Evolutionary conservation across 148 eudicot species (phyloP).

Genomic region (Camellia lanceoleosa): DNA sequence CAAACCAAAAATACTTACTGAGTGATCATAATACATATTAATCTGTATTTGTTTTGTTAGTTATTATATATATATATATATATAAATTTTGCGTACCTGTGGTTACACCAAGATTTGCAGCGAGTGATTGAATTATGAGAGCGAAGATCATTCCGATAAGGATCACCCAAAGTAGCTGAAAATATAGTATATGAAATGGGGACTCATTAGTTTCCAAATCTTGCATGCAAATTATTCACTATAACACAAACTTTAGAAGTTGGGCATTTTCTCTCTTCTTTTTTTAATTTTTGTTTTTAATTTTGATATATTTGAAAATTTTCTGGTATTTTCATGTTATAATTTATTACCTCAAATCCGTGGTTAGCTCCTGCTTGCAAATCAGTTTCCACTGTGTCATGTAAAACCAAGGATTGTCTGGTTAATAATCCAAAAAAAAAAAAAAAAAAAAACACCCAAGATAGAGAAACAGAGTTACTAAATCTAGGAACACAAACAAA

Average conservation of each 20-base stretch:
- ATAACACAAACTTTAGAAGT: neutral
- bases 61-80: neutral
- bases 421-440: neutral
- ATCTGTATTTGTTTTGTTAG: neutral
- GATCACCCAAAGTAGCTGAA: conserved; percentile 69
- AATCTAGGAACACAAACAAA: neutral
- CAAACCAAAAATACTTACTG: neutral
- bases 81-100: conserved; percentile 35
- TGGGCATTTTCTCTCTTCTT: neutral
- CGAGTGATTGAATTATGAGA: conserved; percentile 60
- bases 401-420: neutral
- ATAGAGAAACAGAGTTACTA: neutral
- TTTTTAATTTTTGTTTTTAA: neutral
- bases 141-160: conserved; percentile 62
- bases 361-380: conserved; percentile 91
- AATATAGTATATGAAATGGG: neutral
- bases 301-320: neutral
- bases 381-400: conserved; percentile 80
- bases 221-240: neutral
- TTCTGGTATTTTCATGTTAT: neutral
- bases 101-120: conserved; percentile 71
- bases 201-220: neutral
- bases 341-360: conserved; percentile 63
- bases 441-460: neutral
- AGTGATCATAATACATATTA: neutral